Evolutionary conservation across 805 yeast species (phyloP), one percentile per base, ranked within the genome.

Genomic region (Alloascoidea hylecoeti): DNA sequence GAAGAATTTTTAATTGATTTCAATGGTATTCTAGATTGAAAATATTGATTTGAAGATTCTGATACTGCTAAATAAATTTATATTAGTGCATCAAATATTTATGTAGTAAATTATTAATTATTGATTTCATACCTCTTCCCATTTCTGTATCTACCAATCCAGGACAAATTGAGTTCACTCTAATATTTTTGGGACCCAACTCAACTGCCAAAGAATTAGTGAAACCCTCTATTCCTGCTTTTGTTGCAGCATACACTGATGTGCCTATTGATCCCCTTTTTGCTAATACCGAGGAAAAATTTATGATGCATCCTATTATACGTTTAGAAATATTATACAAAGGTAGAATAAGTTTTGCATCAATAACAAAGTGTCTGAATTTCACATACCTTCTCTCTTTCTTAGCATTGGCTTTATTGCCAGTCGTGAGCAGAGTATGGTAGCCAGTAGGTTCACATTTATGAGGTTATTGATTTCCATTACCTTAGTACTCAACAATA

Each of bases 221-320:
- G 44, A 76, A 66, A 4, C 72, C 72, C 30, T 64, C 46, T 5
- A 77, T 45, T 0, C 78, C 84, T 0, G 70, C 66, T 46, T 77
- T 77, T 39, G 72, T 61, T 0, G 77, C 72, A 0, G 72, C 54
- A 43, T 77, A 77, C 0, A 70, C 72, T 0, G 69, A 43, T 0
- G 81, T 66, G 2, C 85, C 85, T 4, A 65, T 61, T 3, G 40
- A 35, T 1, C 54, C 52, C 1, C 62, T 57, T 3, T 57, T 33
- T 0, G 75, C 68, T 15, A 77, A 51, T n/a, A 73, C 58, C 0
- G 83, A 75, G 2, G 81, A 66, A 1, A 77, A 55, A 44, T 75
- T 76, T 32, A 75, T 49, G 6, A 76, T 69, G n/a, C 53, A 42
- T 15, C 52, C 38, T 15, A n/a, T n/a, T n/a, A n/a, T n/a, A n/a